These are phyloP conservation scores for Aspergillus nanangensis DNA, from an alignment of 495 filamentous ascomycete species.

Conservation along the genomic window DNA sequence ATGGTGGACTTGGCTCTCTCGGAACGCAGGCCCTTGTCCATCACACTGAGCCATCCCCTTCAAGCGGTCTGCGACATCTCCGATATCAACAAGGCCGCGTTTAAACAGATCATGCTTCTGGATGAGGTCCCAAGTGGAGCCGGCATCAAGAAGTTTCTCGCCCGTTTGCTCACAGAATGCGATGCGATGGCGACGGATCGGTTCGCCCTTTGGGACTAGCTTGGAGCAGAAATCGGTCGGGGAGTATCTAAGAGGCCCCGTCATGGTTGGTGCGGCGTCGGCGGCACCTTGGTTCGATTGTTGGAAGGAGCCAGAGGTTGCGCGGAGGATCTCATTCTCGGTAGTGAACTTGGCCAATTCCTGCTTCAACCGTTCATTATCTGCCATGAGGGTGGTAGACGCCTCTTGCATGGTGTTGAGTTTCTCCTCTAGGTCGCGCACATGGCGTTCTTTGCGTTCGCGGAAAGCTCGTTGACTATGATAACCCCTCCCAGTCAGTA, in stretches of 20 bases:
- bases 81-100: conserved; percentile 79
- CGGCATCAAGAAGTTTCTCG: conserved; percentile 73
- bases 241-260: conserved; percentile 70
- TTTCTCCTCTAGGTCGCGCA: conserved; percentile 87
- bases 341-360: conserved; percentile 75
- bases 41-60: conserved; percentile 79
- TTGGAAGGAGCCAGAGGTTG: conserved; percentile 48
- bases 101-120: conserved; percentile 77
- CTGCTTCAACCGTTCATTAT: conserved; percentile 81
- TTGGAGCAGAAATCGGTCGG: conserved; percentile 60
- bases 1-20: conserved; percentile 64
- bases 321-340: conserved; percentile 93
- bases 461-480: conserved; percentile 90
- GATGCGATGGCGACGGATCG: conserved; percentile 62
- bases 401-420: conserved; percentile 66
- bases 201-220: conserved; percentile 33
- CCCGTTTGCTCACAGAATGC: conserved; percentile 59
- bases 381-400: conserved; percentile 51
- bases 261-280: conserved; percentile 26
- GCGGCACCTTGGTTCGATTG: conserved; percentile 17
- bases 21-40: conserved; percentile 86
- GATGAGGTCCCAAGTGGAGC: conserved; percentile 88
- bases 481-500: not conserved
- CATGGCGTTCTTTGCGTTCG: conserved; percentile 91
- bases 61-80: conserved; percentile 67